These are phyloP conservation scores for Coemansia sp. DNA, from an alignment of 192 early-diverging fungal species.

Conservation along the genomic window DNA sequence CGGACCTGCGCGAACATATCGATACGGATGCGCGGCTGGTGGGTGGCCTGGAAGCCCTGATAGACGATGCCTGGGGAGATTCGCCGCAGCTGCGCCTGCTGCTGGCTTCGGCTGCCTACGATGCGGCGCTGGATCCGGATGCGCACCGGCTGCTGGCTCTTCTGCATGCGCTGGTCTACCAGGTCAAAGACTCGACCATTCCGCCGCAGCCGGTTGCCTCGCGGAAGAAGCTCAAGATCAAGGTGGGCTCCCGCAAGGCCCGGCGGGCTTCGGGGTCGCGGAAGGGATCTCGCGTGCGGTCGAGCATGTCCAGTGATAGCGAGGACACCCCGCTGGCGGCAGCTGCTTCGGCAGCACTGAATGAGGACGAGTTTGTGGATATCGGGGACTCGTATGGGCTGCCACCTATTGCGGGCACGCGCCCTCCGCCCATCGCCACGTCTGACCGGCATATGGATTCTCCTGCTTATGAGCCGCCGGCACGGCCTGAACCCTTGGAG, in stretches of 20 bases:
- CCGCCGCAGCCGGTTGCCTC: slow-evolving; percentile 21
- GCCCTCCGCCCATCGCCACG: slow-evolving; percentile 25
- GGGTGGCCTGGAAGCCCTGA: slow-evolving; percentile 40
- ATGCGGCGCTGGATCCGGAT: slow-evolving; percentile 19
- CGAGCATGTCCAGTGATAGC: slow-evolving; percentile 38
- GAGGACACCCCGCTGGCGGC: slow-evolving; percentile 47
- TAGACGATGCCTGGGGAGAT: slow-evolving; percentile 28
- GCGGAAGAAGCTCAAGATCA: slow-evolving; percentile 48
- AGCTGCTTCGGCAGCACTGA: not conserved
- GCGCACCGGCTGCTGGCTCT: slow-evolving; percentile 25
- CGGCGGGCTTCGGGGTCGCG: no score
- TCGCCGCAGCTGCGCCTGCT: slow-evolving; percentile 28
- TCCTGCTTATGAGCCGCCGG: slow-evolving; percentile 16
- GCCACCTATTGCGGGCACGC: slow-evolving; percentile 34
- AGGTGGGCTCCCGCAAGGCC: slow-evolving; percentile 15
- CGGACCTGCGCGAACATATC: slow-evolving; percentile 28
- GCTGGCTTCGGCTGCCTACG: slow-evolving; percentile 27
- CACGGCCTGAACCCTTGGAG: not conserved
- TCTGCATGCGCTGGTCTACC: slow-evolving; percentile 39
- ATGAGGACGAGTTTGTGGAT: slow-evolving; percentile 5
- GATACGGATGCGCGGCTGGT: slow-evolving; percentile 49
- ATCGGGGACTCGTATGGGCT: slow-evolving; percentile 8
- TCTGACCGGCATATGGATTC: slow-evolving; percentile 24
- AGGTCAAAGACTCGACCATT: slow-evolving; percentile 33
- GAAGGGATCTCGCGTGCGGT: not conserved